Conservation (phyloP, 1,284 basidiomycete genomes). For the Boletellus deceptivus region DNA sequence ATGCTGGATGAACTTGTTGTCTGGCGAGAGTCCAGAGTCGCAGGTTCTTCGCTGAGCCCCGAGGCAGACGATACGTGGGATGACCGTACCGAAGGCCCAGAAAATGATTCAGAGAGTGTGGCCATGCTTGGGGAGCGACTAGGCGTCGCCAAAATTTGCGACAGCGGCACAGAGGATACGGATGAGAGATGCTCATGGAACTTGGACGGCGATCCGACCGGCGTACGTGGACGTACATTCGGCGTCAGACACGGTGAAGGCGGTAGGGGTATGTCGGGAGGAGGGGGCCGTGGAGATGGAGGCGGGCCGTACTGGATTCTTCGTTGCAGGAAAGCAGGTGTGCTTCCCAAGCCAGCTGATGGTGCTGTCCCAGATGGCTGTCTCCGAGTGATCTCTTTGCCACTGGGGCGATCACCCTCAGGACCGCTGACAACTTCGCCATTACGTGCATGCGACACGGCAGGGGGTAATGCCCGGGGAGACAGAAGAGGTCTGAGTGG, state of each 20-base stretch:
- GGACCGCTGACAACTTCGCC: conserved; percentile 4
- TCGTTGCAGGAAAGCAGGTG: conserved; percentile 32
- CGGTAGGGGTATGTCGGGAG: conserved; percentile 30
- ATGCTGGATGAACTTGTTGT: conserved; percentile 19
- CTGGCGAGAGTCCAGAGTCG: conserved; percentile 12
- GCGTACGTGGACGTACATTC: conserved; percentile 9
- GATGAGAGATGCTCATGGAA: conserved; percentile 36
- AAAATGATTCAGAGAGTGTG: conserved; percentile 32
- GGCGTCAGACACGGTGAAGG: conserved; percentile 18
- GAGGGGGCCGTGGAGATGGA: conserved; percentile 28
- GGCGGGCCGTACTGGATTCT: conserved; percentile 26
- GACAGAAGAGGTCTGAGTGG: conserved; percentile 28
- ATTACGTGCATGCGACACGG: neutral
- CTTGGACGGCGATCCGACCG: conserved; percentile 22
- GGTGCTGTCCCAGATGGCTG: conserved; percentile 10
- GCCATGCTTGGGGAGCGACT: conserved; percentile 19
- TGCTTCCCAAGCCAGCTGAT: conserved; percentile 6
- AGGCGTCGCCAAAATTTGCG: conserved; percentile 14
- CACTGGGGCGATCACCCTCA: conserved; percentile 12
- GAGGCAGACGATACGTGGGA: conserved; percentile 23
- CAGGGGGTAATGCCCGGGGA: conserved; percentile 5
- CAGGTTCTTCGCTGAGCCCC: conserved; percentile 10
- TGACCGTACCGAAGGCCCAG: conserved; percentile 27
- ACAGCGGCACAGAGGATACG: conserved; percentile 24
- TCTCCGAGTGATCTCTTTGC: conserved; percentile 5